phyloP scores from a whole-genome alignment of 345 rosid species.

The Corchorus capsularis region DNA sequence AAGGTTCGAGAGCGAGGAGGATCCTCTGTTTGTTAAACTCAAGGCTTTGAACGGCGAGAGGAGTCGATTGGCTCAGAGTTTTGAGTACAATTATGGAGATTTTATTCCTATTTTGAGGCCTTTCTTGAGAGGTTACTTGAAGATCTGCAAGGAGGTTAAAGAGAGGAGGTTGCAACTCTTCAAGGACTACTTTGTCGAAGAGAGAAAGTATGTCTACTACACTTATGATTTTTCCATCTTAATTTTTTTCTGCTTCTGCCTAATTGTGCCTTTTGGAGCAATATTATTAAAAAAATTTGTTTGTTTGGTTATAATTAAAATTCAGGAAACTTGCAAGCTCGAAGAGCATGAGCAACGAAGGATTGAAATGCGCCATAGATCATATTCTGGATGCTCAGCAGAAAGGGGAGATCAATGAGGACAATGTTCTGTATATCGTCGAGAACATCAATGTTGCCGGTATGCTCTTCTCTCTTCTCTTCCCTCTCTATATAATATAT shows the following conservation, averaged over 20 bases:
- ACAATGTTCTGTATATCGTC: slow-evolving; percentile 91
- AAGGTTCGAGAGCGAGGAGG: slow-evolving; percentile 86
- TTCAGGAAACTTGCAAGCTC: slow-evolving; percentile 74
- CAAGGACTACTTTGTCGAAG: slow-evolving; percentile 92
- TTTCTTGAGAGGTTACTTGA: slow-evolving; percentile 84
- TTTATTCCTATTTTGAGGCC: slow-evolving; percentile 95
- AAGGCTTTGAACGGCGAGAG: slow-evolving; percentile 97
- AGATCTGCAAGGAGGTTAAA: slow-evolving; percentile 85
- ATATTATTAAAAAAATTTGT: no score
- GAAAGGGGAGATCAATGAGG: slow-evolving; percentile 94
- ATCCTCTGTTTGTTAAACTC: slow-evolving; percentile 68
- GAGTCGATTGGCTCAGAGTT: slow-evolving; percentile 92
- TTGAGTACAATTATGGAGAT: slow-evolving; percentile 93
- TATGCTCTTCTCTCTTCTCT: slow-evolving; percentile 18
- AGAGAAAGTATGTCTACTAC: slow-evolving; percentile 65
- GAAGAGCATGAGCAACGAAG: slow-evolving; percentile 55
- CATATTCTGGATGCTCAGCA: slow-evolving; percentile 86
- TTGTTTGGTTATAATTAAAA: background rate
- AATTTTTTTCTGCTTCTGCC: background rate
- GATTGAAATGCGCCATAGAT: slow-evolving; percentile 90
- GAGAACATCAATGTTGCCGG: slow-evolving; percentile 99
- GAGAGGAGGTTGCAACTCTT: slow-evolving; percentile 75
- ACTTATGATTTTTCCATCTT: background rate
- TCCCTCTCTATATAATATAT: background rate
- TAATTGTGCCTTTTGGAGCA: background rate